Percentiles rank a stretch among this genome's conserved stretches.
Evolutionary conservation across 768 basidiomycete genomes (phyloP).

Genomic region (Arthromyces matolae): DNA sequence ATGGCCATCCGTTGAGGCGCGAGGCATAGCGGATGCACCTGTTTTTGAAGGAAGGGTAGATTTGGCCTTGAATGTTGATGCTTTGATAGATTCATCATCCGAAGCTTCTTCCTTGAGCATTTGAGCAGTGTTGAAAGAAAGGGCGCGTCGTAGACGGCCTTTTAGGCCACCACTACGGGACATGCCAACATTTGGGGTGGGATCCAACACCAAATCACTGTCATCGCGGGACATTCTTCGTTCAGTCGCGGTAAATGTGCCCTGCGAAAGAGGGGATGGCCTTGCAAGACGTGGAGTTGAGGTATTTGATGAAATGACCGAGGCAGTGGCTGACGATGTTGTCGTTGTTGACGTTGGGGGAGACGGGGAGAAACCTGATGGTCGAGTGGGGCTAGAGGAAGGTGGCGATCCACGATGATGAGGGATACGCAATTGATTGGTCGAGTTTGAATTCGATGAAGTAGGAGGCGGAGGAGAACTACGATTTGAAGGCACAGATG

Average conservation of each 20-base stretch:
- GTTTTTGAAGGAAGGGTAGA: conserved; percentile 26
- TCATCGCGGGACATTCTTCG: conserved; percentile 78
- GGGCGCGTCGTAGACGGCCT: conserved; percentile 68
- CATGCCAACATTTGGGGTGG: conserved; percentile 33
- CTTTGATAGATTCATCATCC: conserved; percentile 35
- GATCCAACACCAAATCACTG: conserved; percentile 59
- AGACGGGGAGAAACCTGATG: conserved; percentile 28
- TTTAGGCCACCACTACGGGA: conserved; percentile 70
- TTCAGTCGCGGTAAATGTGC: conserved; percentile 57
- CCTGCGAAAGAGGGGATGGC: conserved; percentile 72
- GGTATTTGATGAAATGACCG: conserved; percentile 28
- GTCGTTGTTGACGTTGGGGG: conserved; percentile 32
- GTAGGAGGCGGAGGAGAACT: conserved; percentile 28
- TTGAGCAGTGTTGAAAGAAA: conserved; percentile 59
- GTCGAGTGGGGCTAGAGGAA: conserved; percentile 44
- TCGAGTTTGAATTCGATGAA: conserved; percentile 24
- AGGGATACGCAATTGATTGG: conserved; percentile 29
- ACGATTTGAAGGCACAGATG: conserved; percentile 25
- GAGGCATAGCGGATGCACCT: conserved; percentile 16
- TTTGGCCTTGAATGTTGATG: conserved; percentile 36
- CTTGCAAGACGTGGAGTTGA: conserved; percentile 40
- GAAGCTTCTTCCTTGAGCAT: conserved; percentile 58
- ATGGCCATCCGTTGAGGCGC: conserved; percentile 26
- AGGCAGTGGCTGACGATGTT: conserved; percentile 28
- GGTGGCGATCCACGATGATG: conserved; percentile 35